Evolutionary conservation across 2,329 filamentous ascomycete species (phyloP).

Genomic region (Xylaria sp.): DNA sequence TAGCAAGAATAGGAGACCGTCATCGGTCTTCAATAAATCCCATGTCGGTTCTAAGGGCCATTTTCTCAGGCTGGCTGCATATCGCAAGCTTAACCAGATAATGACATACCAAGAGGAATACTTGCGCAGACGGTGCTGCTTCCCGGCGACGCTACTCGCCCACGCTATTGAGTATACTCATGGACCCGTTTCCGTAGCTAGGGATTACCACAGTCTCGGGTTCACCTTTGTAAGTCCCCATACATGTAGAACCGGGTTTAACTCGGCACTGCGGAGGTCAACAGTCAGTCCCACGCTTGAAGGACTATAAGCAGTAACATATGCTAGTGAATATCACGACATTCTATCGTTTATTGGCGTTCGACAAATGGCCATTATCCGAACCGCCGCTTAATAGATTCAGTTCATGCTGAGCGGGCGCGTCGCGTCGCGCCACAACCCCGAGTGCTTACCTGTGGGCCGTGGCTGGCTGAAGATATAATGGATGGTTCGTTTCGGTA

Average conservation of each 20-base stretch:
- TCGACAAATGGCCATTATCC: not conserved
- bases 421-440: not conserved
- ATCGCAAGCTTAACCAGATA: not conserved
- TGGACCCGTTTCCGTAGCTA: not conserved
- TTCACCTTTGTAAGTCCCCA: not conserved
- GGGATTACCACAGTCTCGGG: slow-evolving; percentile 16
- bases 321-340: not conserved
- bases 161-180: not conserved
- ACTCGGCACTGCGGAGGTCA: not conserved
- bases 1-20: not conserved
- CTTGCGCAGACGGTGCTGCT: not conserved
- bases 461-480: slow-evolving; percentile 4
- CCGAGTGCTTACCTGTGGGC: slow-evolving; percentile 5
- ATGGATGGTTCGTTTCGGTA: slow-evolving; percentile 7
- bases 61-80: not conserved
- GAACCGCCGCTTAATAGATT: not conserved
- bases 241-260: not conserved
- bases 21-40: not conserved
- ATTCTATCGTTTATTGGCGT: not conserved
- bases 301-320: not conserved
- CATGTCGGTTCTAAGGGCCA: not conserved
- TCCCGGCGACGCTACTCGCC: not conserved
- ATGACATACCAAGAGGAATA: not conserved
- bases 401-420: not conserved
- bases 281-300: not conserved